A percentile compares a stretch with the other conserved stretches of the same genome.
Evolutionary conservation across 306 rosid species (phyloP).

Genomic region (Citrullus mucosospermus): DNA sequence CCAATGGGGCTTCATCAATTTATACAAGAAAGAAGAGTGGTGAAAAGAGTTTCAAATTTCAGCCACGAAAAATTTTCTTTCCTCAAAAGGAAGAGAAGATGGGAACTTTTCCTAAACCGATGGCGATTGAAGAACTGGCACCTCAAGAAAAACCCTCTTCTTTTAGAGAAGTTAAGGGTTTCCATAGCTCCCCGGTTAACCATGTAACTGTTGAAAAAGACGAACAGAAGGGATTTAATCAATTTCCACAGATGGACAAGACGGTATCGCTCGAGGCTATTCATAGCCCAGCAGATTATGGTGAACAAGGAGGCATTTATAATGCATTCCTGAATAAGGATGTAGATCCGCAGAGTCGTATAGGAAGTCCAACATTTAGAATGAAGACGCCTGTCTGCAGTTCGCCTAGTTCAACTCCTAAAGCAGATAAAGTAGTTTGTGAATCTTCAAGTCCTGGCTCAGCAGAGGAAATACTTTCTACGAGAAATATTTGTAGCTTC

Average conservation of each 20-base stretch:
- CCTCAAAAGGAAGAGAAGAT: constrained; percentile 19
- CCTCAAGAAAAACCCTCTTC: constrained; percentile 24
- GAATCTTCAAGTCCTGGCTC: constrained; percentile 24
- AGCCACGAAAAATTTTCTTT: constrained; percentile 26
- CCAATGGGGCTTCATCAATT: constrained; percentile 29
- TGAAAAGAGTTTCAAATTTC: constrained; percentile 19
- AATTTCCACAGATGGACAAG: constrained; percentile 24
- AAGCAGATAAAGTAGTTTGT: constrained; percentile 21
- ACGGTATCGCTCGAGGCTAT: constrained; percentile 13
- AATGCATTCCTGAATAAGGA: constrained; percentile 22
- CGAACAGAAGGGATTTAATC: constrained; percentile 21
- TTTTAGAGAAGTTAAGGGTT: constrained; percentile 19
- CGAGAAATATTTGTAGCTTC: constrained; percentile 32
- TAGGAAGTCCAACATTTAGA: constrained; percentile 54
- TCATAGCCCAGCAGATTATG: constrained; percentile 25
- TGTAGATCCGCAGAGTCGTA: constrained; percentile 29
- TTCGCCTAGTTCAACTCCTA: constrained; percentile 39
- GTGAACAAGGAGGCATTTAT: constrained; percentile 24
- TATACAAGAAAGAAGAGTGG: constrained; percentile 24
- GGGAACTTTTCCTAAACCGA: constrained; percentile 24
- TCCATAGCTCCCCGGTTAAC: constrained; percentile 20
- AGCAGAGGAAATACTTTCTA: constrained; percentile 24
- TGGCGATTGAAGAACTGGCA: constrained; percentile 21
- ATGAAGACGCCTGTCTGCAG: constrained; percentile 31
- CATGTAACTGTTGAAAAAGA: constrained; percentile 21